Evolutionary conservation across 2,329 filamentous ascomycete species (phyloP).

Genomic region (Endothia cerciana): DNA sequence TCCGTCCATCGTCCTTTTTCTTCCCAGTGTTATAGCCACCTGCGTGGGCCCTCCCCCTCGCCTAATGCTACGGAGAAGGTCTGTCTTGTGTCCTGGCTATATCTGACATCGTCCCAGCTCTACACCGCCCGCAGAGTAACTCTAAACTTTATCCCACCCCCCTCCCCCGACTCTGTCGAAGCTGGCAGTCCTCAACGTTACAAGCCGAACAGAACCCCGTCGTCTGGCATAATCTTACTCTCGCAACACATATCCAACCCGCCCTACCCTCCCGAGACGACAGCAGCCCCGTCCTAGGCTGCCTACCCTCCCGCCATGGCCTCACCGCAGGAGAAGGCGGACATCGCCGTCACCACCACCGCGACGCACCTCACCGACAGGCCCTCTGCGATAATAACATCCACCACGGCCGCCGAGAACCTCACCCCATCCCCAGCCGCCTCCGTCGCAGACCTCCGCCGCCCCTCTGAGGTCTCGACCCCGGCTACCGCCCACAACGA

Average conservation of each 20-base stretch:
- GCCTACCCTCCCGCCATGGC: not conserved
- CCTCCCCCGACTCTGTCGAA: not conserved
- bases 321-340: conserved; percentile 23
- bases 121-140: not conserved
- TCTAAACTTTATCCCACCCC: not conserved
- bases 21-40: not conserved
- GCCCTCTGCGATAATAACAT: not conserved
- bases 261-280: conserved; percentile 11
- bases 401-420: conserved; percentile 13
- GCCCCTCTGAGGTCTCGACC: conserved; percentile 45
- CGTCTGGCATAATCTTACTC: conserved; percentile 15
- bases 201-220: not conserved
- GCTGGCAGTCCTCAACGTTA: not conserved
- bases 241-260: conserved; percentile 8
- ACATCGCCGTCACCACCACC: conserved; percentile 16
- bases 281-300: not conserved
- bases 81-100: not conserved
- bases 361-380: conserved; percentile 5
- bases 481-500: conserved; percentile 46
- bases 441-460: conserved; percentile 19
- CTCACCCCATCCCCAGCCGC: conserved; percentile 5
- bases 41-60: not conserved
- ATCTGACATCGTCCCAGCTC: not conserved
- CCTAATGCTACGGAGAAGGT: not conserved
- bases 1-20: not conserved